phyloP scores from a whole-genome alignment of 148 eudicot genomes.

The Tetragonia tetragonoides region DNA sequence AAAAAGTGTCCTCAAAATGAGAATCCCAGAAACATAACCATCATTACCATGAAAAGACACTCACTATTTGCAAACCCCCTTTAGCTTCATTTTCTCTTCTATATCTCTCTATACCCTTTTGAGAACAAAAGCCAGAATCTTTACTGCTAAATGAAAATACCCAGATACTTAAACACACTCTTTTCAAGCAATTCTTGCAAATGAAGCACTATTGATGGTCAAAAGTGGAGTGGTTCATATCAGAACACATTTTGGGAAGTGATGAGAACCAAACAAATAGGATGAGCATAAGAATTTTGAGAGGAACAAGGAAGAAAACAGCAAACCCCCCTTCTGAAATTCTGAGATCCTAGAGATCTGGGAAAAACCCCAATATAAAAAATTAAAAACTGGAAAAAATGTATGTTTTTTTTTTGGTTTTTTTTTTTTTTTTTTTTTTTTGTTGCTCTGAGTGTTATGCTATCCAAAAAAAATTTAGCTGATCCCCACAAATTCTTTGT shows the following conservation, averaged over 20 bases:
- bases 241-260: conserved; percentile 13
- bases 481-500: conserved; percentile 53
- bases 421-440: conserved; percentile 8
- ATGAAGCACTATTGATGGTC: conserved; percentile 14
- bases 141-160: conserved; percentile 17
- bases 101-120: neutral
- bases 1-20: conserved; percentile 20
- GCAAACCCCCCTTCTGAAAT: conserved; percentile 31
- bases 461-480: conserved; percentile 22
- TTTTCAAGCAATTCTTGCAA: conserved; percentile 16
- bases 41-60: conserved; percentile 20
- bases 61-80: neutral
- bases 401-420: neutral
- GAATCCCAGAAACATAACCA: conserved; percentile 20
- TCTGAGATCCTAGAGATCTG: conserved; percentile 58
- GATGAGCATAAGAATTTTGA: conserved; percentile 20
- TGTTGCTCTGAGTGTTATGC: conserved; percentile 32
- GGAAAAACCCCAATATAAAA: conserved; percentile 17
- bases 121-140: conserved; percentile 19
- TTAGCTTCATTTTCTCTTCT: neutral
- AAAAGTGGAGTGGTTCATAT: conserved; percentile 21
- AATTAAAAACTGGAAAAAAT: neutral
- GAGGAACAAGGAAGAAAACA: conserved; percentile 24
- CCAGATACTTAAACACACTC: conserved; percentile 21
- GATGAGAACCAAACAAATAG: conserved; percentile 29